Percentiles rank a stretch among this genome's conserved stretches.
These are phyloP conservation scores for Fonticula alba DNA, from an alignment of 78 protist genomes.

Conservation along the genomic window DNA sequence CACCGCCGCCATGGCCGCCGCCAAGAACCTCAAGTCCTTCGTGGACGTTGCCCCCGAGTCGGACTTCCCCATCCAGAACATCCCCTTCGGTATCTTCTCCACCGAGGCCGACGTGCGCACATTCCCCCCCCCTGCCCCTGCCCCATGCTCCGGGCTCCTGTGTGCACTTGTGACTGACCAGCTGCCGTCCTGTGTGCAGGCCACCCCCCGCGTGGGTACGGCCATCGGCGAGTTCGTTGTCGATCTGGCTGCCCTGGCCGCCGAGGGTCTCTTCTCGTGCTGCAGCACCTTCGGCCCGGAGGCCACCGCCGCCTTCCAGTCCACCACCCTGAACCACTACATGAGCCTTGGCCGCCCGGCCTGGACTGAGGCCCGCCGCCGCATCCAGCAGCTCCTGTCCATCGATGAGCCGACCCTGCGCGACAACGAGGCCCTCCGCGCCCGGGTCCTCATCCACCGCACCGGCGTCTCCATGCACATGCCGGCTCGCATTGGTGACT, in stretches of 20 bases:
- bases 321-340: constrained; percentile 42
- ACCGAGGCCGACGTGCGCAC: neutral
- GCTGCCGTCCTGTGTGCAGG: neutral
- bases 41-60: constrained; percentile 2
- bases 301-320: constrained; percentile 22
- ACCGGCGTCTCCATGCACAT: constrained; percentile 20
- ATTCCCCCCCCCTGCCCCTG: neutral
- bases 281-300: constrained; percentile 10
- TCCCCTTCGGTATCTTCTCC: constrained; percentile 68
- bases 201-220: constrained; percentile 35
- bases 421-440: constrained; percentile 23
- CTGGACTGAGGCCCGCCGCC: constrained; percentile 49
- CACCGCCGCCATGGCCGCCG: too few species aligned
- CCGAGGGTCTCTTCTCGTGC: constrained; percentile 11
- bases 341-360: constrained; percentile 37
- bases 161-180: neutral
- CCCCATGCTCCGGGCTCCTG: neutral
- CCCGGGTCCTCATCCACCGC: constrained; percentile 6
- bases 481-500: constrained; percentile 50
- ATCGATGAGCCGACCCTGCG: constrained; percentile 21
- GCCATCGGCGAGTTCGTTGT: constrained; percentile 68
- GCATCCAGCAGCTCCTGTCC: constrained; percentile 22
- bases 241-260: constrained; percentile 43
- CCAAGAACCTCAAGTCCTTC: constrained; percentile 5
- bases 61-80: constrained; percentile 73